phyloP scores from a whole-genome alignment of 192 early-diverging fungal genomes.

The Backusella westeae region DNA sequence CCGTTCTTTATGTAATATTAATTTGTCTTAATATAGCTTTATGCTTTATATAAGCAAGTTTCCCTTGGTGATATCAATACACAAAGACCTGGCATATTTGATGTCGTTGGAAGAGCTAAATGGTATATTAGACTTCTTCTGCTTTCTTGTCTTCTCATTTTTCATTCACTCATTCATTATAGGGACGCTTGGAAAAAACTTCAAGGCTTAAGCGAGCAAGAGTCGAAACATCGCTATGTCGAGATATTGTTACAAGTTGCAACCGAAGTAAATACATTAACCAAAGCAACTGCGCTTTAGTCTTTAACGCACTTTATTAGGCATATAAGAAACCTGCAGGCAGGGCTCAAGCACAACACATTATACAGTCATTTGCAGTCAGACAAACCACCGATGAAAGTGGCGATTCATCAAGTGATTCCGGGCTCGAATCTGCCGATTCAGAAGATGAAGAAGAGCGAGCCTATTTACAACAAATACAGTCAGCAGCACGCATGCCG shows the following conservation, averaged over 20 bases:
- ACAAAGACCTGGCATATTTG: slow-evolving; percentile 43
- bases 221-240: slow-evolving; percentile 40
- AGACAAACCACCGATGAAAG: slow-evolving; percentile 24
- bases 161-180: neutral
- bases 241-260: slow-evolving; percentile 26
- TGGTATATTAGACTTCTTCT: slow-evolving; percentile 19
- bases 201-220: slow-evolving; percentile 48
- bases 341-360: slow-evolving; percentile 32
- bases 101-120: slow-evolving; percentile 48
- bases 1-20: neutral
- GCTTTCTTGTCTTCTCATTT: neutral
- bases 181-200: slow-evolving; percentile 44
- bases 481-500: neutral
- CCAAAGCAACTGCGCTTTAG: neutral
- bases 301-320: neutral
- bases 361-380: slow-evolving; percentile 35
- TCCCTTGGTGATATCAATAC: slow-evolving; percentile 39
- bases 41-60: slow-evolving; percentile 51
- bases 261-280: slow-evolving; percentile 19
- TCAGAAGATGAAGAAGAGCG: slow-evolving; percentile 34
- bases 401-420: slow-evolving; percentile 23
- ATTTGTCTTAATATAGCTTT: slow-evolving; percentile 33
- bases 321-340: slow-evolving; percentile 29
- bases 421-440: neutral
- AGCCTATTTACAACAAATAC: slow-evolving; percentile 32